Conservation (phyloP, 129 eudicot genomes). For the Artemisia tridentata region DNA sequence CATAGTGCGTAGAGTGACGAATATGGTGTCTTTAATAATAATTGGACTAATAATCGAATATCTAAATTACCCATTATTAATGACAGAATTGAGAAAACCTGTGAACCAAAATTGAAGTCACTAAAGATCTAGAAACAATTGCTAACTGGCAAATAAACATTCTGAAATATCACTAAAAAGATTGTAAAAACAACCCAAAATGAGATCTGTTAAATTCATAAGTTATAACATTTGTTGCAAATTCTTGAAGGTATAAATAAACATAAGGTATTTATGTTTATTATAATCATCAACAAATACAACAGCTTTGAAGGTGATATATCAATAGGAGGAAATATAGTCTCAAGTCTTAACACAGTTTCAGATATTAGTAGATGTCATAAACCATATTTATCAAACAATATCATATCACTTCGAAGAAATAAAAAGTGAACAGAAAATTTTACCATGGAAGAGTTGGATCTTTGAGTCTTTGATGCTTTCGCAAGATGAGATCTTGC, state of each 20-base stretch:
- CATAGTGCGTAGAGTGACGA: background rate
- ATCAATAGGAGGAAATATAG: background rate
- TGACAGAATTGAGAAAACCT: slow-evolving; percentile 3
- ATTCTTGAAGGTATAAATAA: background rate
- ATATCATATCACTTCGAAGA: background rate
- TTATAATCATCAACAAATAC: background rate
- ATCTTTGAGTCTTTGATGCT: slow-evolving; percentile 71
- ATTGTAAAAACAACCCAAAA: background rate
- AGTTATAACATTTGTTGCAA: background rate
- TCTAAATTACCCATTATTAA: slow-evolving; percentile 9
- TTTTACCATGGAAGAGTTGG: slow-evolving; percentile 68
- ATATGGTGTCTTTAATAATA: background rate
- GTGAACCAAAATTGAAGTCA: slow-evolving; percentile 11
- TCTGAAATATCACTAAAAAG: background rate
- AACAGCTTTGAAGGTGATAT: background rate
- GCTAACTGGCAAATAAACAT: background rate
- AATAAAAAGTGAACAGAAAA: background rate
- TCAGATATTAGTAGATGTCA: background rate
- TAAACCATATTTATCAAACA: background rate
- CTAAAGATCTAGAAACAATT: slow-evolving; percentile 5
- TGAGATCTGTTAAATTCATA: no score
- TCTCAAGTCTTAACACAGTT: background rate
- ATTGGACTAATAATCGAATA: background rate
- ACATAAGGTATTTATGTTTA: background rate
- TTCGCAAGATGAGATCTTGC: slow-evolving; percentile 57